Evolutionary conservation across 2,329 filamentous ascomycete species (phyloP).

Genomic region (Cryphonectria naterciae): DNA sequence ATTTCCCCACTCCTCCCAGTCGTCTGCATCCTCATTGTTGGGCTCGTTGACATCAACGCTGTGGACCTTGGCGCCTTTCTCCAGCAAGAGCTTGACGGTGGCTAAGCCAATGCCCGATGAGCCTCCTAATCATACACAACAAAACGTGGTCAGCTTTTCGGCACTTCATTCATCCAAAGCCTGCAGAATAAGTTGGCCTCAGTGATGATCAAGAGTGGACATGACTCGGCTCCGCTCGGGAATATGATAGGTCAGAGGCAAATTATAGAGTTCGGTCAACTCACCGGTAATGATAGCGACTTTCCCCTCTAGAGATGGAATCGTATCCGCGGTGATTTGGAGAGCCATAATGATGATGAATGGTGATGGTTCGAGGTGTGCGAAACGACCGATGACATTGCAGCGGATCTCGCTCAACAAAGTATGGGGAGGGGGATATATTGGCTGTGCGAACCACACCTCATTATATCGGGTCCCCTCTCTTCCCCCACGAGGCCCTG

Average conservation of each 20-base stretch:
- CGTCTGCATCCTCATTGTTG: constrained; percentile 5
- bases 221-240: not conserved
- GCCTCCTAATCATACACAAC: not conserved
- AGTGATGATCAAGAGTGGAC: not conserved
- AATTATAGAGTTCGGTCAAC: not conserved
- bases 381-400: not conserved
- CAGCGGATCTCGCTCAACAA: not conserved
- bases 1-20: constrained; percentile 15
- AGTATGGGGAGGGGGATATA: not conserved
- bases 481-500: not conserved
- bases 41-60: constrained; percentile 8
- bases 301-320: not conserved
- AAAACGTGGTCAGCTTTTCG: not conserved
- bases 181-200: not conserved
- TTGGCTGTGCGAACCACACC: not conserved
- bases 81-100: constrained; percentile 9
- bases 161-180: not conserved
- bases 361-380: not conserved
- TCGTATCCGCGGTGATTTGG: not conserved
- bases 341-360: not conserved
- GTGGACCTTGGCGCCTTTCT: constrained; percentile 9
- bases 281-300: constrained; percentile 10
- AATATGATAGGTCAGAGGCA: not conserved
- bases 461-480: not conserved
- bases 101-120: constrained; percentile 10